Evolutionary conservation across 2,329 filamentous ascomycete species (phyloP).

Genomic region (Chaetomiaceae sp.): DNA sequence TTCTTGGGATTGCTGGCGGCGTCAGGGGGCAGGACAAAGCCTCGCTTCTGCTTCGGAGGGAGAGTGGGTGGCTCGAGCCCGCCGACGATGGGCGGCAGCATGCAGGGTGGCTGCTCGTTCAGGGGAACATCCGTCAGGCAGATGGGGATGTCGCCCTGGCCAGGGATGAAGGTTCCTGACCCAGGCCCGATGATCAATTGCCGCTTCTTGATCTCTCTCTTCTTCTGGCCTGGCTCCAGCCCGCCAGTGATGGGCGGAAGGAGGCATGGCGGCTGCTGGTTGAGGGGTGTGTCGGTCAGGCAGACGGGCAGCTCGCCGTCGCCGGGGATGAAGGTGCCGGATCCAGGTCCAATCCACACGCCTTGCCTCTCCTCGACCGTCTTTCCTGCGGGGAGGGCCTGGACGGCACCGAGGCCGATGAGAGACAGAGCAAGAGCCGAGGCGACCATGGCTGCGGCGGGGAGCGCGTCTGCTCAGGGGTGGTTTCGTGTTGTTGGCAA

Average conservation of each 20-base stretch:
- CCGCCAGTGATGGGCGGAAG: conserved; percentile 15
- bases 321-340: conserved; percentile 18
- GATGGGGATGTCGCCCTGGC: conserved; percentile 14
- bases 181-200: conserved; percentile 15
- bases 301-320: conserved; percentile 12
- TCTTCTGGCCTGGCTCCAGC: conserved; percentile 9
- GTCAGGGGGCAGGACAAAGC: conserved; percentile 20
- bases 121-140: conserved; percentile 17
- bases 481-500: conserved; percentile 15
- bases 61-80: conserved; percentile 18
- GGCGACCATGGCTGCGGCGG: conserved; percentile 26
- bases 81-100: conserved; percentile 19
- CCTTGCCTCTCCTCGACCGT: conserved; percentile 12
- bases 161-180: conserved; percentile 10
- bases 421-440: conserved; percentile 25
- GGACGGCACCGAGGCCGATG: conserved; percentile 27
- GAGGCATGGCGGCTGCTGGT: conserved; percentile 21
- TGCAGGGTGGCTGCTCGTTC: conserved; percentile 21
- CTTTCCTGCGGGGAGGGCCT: conserved; percentile 24
- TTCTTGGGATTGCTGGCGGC: conserved; percentile 19
- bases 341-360: conserved; percentile 15
- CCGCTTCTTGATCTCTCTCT: conserved; percentile 10
- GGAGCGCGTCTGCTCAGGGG: conserved; percentile 13
- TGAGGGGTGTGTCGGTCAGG: conserved; percentile 9
- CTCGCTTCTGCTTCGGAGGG: conserved; percentile 11